Percentiles rank a stretch among this genome's conserved stretches.
Evolutionary conservation across 257 asterid species (phyloP).

Genomic region (Marsdenia floribunda): DNA sequence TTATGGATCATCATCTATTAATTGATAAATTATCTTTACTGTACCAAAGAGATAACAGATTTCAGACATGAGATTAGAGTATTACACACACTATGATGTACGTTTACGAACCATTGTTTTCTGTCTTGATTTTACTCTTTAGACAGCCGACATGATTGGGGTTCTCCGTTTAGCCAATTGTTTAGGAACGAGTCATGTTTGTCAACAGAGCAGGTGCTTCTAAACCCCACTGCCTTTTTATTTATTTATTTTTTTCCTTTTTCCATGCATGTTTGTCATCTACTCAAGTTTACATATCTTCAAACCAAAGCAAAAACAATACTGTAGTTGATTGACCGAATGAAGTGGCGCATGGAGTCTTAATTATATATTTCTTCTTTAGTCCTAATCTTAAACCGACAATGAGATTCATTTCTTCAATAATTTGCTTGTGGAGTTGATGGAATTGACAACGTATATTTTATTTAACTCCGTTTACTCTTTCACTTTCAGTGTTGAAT

Average conservation of each 20-base stretch:
- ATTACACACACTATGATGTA: too few species aligned
- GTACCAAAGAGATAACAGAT: too few species aligned
- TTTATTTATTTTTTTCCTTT: conserved; percentile 5
- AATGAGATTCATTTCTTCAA: not conserved
- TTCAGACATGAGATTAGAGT: too few species aligned
- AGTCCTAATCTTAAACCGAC: too few species aligned
- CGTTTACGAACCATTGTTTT: not conserved
- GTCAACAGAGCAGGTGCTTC: conserved; percentile 57
- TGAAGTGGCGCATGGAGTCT: not conserved
- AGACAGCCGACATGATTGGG: not conserved
- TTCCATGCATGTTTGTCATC: conserved; percentile 23
- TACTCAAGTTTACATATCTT: conserved; percentile 10
- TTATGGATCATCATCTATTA: too few species aligned
- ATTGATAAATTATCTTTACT: too few species aligned
- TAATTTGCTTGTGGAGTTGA: not conserved
- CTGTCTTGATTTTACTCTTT: not conserved
- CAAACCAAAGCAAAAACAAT: conserved; percentile 3
- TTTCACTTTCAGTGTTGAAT: not conserved
- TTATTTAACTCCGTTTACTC: not conserved
- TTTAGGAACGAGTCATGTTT: conserved; percentile 8
- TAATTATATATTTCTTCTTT: too few species aligned
- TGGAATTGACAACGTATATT: too few species aligned
- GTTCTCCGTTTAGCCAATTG: not conserved
- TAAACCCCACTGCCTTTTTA: conserved; percentile 20
- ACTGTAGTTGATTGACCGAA: conserved; percentile 20